Base-by-base conservation (phyloP, 129 eudicot genomes). In the Lactuca sativa region DNA sequence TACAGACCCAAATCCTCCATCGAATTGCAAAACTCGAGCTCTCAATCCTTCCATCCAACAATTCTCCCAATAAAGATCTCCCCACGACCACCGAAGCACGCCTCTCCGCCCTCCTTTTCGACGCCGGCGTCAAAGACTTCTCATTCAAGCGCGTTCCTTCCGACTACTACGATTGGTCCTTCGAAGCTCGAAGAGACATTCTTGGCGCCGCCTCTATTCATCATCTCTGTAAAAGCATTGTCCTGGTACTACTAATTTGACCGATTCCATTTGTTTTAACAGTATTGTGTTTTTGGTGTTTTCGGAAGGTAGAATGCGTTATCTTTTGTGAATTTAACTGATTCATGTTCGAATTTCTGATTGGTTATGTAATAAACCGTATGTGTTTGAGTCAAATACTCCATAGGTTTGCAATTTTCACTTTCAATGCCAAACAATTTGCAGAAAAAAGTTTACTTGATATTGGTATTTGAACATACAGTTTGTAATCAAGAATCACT, bases 151-250 rank as follows among this genome's bases (percentile, higher is more conserved):
- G 85, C 33, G 97, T 84, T 7, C 62, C 96, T 7, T 82, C 88
- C 55, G 93, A 95, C 77, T 95, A 95, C 87, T 95, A 95, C 73
- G 86, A 84, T n/a, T 83, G 89, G 84, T 73, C 91, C 14, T 80
- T 85, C 16, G 95, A 95, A 55, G 59, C 87, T 68, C 82, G 99
- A 13, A 78, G 97, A 4, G 96, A 90, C 61, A 48, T 79, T 71
- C 88, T 95, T 54, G 87, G 64, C 7, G 99, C 99, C 47, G 72
- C 89, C 17, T 95, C 99, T 59, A 75, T 90, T 48, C 79, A 95
- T 62, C 99, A 95, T 73, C 97, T 90, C 75, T 95, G 99, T 84
- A 95, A 95, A 77, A 90, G 97, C 91, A 90, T 95, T 80, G 99
- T 95, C 33, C 71, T 95, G 96, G 99, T 93, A 83, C 60, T 8